Base-by-base conservation (phyloP, 1,284 basidiomycete species). In the Amylostereum areolatum region DNA sequence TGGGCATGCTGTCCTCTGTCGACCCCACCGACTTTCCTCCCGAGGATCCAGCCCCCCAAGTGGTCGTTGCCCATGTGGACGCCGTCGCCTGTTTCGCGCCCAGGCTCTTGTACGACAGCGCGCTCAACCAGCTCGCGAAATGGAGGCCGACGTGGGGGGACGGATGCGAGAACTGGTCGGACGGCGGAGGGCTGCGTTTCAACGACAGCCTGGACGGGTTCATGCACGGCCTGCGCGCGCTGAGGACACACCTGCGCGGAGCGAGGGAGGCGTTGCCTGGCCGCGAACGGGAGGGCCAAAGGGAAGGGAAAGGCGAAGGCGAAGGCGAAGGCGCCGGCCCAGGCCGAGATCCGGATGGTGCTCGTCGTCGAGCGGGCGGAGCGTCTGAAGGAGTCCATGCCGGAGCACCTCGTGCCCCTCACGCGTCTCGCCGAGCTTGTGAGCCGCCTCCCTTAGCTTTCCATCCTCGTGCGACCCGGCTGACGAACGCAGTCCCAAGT, bases 401-500 rank as follows among this genome's bases (percentile, higher is more conserved):
- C 87, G 1, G 80, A 83, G 18, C 61, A 88, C 0, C 60, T 92
- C 24, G 78, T 89, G 2, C 86, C 89, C 25, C 62, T 92, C 9
- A 77, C 86, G 11, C 76, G 89, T 40, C 68, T 93, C 12, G 68
- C 79, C 2, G 90, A 93, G 62, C 63, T 92, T 62, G 91, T 92
- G 55, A 62, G 86, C 70, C 36, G 30, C 30, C 6, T 31, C 4
- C 11, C 18, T 18, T 18, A 25, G 5, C 12, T 18, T 44, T 29
- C 34, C 47, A 41, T 49, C 43, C 53, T 51, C 48, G 43, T 43
- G 53, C 34, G 56, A 51, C 43, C n/a, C 35, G 29, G 12, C 35
- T 53, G 35, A 10, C 18, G 18, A 18, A 18, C 18, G 33, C 50
- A 78, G 78, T 62, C 72, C 6, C 70, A 66, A 28, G 57, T 72